A percentile compares a stretch with the other conserved stretches of the same genome.
Evolutionary conservation across 2,329 filamentous ascomycete species (phyloP).

Genomic region (Fonsecaea nubica): DNA sequence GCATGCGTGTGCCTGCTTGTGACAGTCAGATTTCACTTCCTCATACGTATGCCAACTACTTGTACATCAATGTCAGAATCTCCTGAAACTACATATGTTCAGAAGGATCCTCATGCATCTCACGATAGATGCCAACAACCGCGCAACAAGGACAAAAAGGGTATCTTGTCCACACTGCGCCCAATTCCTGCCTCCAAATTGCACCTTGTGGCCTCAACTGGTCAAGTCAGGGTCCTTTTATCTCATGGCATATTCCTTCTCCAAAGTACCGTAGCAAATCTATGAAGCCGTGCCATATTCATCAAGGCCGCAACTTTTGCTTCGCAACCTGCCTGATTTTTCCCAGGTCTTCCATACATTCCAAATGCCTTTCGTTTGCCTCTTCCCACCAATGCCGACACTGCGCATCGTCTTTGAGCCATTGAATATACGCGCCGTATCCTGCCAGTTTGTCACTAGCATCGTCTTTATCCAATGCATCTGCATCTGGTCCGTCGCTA

Average conservation of each 20-base stretch:
- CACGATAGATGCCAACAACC: not conserved
- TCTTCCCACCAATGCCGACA: slow-evolving; percentile 58
- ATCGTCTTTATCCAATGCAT: slow-evolving; percentile 21
- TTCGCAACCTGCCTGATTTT: slow-evolving; percentile 42
- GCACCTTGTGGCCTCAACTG: not conserved
- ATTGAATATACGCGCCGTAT: slow-evolving; percentile 53
- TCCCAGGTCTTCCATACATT: slow-evolving; percentile 52
- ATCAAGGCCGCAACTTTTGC: slow-evolving; percentile 20
- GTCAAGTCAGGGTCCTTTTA: not conserved
- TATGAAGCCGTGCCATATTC: not conserved
- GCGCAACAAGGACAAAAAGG: not conserved
- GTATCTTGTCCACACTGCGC: not conserved
- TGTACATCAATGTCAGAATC: not conserved
- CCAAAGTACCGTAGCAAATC: not conserved
- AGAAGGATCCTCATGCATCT: not conserved
- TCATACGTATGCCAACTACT: not conserved
- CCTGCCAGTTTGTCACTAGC: slow-evolving; percentile 46
- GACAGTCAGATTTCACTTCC: too few species aligned
- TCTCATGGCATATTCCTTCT: not conserved
- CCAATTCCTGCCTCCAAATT: not conserved
- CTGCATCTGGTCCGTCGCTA: slow-evolving; percentile 46
- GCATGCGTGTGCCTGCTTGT: too few species aligned
- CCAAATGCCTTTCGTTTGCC: slow-evolving; percentile 53
- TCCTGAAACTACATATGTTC: not conserved
- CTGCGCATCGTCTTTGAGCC: slow-evolving; percentile 53